phyloP scores from a whole-genome alignment of 176 grass and related monocot species.

The Stipa capillata region DNA sequence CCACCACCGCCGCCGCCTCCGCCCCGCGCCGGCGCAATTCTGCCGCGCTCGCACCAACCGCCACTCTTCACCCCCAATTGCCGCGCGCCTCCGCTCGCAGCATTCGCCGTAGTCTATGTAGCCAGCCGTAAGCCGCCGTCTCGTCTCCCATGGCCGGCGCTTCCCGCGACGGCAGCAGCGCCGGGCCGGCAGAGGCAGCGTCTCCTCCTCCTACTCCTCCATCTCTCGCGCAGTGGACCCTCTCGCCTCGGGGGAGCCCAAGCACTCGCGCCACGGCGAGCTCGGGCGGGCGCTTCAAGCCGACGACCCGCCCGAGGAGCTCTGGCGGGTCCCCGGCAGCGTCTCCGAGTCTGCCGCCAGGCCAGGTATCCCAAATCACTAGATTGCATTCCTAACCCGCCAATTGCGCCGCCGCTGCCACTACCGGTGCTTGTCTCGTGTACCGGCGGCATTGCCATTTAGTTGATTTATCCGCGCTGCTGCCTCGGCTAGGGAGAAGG shows the following conservation, averaged over 20 bases:
- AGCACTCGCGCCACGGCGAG: constrained; percentile 51
- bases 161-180: constrained; percentile 17
- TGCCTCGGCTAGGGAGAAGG: constrained; percentile 42
- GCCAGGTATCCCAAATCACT: no score
- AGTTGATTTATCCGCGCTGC: background rate
- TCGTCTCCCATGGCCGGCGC: constrained; percentile 40
- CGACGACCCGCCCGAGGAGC: constrained; percentile 52
- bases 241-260: constrained; percentile 33
- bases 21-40: background rate
- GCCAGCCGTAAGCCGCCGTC: background rate
- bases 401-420: background rate
- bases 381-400: background rate
- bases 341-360: constrained; percentile 28
- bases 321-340: constrained; percentile 53
- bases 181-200: background rate
- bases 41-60: background rate
- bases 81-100: background rate
- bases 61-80: background rate
- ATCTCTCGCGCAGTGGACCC: constrained; percentile 44
- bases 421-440: background rate
- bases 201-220: constrained; percentile 11
- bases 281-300: constrained; percentile 47
- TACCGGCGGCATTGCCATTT: background rate
- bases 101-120: background rate
- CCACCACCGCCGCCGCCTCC: no score